Evolutionary conservation across 208 protist species (phyloP).

Genomic region (Lotmaria passim): DNA sequence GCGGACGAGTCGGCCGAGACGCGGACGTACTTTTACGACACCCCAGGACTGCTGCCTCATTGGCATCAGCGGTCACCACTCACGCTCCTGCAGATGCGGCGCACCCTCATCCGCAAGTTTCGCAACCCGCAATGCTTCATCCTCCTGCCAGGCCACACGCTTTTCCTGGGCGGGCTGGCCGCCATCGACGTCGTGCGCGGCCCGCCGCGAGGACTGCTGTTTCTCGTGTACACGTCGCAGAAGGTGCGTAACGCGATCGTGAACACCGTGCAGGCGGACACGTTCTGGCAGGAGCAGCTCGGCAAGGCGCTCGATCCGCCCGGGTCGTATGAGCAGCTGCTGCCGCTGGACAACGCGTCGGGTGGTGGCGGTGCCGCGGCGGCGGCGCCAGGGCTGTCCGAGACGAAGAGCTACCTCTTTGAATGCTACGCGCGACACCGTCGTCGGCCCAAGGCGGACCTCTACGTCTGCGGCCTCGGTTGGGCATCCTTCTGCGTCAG

Average conservation of each 20-base stretch:
- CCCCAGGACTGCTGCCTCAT: conserved; percentile 86
- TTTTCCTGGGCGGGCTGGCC: conserved; percentile 86
- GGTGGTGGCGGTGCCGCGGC: conserved; percentile 20
- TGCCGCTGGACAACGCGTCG: conserved; percentile 17
- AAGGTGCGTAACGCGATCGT: conserved; percentile 86
- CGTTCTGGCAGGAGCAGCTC: conserved; percentile 86
- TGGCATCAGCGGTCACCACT: conserved; percentile 85
- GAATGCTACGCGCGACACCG: conserved; percentile 86
- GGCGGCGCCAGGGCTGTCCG: conserved; percentile 49
- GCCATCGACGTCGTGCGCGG: conserved; percentile 88
- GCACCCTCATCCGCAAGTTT: conserved; percentile 87
- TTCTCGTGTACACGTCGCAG: conserved; percentile 90
- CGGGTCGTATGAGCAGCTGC: conserved; percentile 84
- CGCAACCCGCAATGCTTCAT: conserved; percentile 89
- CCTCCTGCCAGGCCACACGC: conserved; percentile 80
- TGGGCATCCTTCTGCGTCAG: conserved; percentile 88
- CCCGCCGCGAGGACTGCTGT: conserved; percentile 70
- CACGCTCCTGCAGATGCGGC: conserved; percentile 89
- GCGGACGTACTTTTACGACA: conserved; percentile 85
- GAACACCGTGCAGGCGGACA: conserved; percentile 70
- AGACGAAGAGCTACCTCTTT: conserved; percentile 85
- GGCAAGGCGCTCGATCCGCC: conserved; percentile 81
- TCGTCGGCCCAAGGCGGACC: conserved; percentile 82
- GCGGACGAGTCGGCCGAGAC: conserved; percentile 21
- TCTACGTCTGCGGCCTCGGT: conserved; percentile 91